phyloP scores from a whole-genome alignment of 2,329 filamentous ascomycete genomes.

The Fusarium longipes region DNA sequence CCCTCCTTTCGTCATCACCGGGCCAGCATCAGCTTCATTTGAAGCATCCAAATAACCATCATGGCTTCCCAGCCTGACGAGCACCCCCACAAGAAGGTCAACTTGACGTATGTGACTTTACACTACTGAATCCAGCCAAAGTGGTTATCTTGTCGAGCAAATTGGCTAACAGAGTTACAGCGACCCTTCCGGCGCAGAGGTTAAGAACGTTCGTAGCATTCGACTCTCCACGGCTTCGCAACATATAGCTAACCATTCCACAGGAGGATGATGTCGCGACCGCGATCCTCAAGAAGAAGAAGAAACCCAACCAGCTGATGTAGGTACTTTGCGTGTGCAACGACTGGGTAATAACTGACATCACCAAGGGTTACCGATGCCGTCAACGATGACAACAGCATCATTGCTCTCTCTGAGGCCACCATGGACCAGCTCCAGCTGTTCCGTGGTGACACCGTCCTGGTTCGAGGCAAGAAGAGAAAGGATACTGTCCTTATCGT shows the following conservation, averaged over 20 bases:
- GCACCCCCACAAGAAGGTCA: conserved; percentile 77
- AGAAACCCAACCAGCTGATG: conserved; percentile 99
- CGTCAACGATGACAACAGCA: conserved; percentile 99
- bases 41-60: conserved; percentile 56
- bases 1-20: conserved; percentile 42
- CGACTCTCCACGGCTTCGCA: conserved; percentile 21
- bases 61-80: conserved; percentile 78
- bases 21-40: conserved; percentile 44
- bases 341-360: conserved; percentile 38
- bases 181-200: conserved; percentile 88
- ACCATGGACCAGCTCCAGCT: conserved; percentile 99
- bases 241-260: conserved; percentile 50
- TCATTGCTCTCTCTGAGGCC: conserved; percentile 97
- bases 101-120: conserved; percentile 73
- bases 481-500: conserved; percentile 99
- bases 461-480: conserved; percentile 99
- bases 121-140: background rate
- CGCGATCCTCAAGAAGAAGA: conserved; percentile 99
- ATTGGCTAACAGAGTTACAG: conserved; percentile 63
- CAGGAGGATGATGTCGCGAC: conserved; percentile 92
- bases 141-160: conserved; percentile 1
- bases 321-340: conserved; percentile 60
- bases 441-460: conserved; percentile 97
- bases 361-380: conserved; percentile 91
- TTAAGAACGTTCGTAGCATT: conserved; percentile 75